Conservation (phyloP, 345 rosid species). For the Eucalyptus marginata region DNA sequence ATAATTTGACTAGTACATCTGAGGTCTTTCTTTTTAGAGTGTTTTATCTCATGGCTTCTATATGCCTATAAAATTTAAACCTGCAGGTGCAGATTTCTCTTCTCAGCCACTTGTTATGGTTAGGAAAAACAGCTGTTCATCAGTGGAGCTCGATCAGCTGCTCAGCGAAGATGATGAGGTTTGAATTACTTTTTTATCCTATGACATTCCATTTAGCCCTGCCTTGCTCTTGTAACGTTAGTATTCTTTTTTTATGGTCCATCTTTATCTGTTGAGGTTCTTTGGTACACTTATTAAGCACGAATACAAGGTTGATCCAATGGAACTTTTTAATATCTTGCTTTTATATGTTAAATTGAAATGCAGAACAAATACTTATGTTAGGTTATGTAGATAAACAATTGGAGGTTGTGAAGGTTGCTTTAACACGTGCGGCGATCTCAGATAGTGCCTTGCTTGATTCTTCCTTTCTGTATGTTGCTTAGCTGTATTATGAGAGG, state of each 20-base stretch:
- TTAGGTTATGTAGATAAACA: not conserved
- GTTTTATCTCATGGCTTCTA: not conserved
- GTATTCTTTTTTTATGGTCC: not conserved
- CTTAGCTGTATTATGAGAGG: not conserved
- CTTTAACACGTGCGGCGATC: not conserved
- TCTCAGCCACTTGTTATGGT: not conserved
- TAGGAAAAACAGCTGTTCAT: not conserved
- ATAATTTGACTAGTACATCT: not conserved
- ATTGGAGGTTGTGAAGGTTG: not conserved
- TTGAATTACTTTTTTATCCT: not conserved
- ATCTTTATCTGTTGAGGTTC: not conserved
- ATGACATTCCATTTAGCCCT: not conserved
- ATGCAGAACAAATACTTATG: not conserved
- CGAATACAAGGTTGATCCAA: not conserved
- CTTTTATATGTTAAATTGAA: not conserved
- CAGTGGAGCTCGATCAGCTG: not conserved
- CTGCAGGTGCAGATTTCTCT: not conserved
- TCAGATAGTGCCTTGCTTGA: not conserved
- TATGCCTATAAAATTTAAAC: not conserved
- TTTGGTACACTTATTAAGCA: not conserved
- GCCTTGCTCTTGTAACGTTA: not conserved
- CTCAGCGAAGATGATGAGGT: conserved; percentile 10
- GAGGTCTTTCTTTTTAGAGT: not conserved
- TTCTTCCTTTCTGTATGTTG: not conserved
- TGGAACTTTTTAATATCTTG: not conserved